Percentiles rank a stretch among this genome's conserved stretches.
phyloP scores from a whole-genome alignment of 169 alveolate species.

The Babesia sp. region DNA sequence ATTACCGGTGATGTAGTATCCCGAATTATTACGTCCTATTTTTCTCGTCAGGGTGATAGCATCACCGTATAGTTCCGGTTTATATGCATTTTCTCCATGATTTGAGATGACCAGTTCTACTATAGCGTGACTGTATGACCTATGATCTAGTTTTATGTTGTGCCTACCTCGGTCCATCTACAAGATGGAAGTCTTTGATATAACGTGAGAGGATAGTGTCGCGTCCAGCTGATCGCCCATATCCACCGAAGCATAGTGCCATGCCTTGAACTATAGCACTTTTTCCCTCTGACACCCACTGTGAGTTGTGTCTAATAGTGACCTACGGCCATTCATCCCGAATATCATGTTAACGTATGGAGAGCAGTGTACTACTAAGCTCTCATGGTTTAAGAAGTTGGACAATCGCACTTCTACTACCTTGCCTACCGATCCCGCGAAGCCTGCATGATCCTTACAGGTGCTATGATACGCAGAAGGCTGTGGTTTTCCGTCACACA shows the following conservation, averaged over 20 bases:
- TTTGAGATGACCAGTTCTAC: constrained; percentile 51
- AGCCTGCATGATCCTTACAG: constrained; percentile 13
- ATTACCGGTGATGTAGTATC: constrained; percentile 37
- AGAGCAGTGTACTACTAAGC: constrained; percentile 70
- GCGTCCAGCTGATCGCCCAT: constrained; percentile 77
- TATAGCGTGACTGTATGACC: constrained; percentile 39
- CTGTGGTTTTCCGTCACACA: not conserved
- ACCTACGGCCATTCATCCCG: constrained; percentile 79
- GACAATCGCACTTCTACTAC: constrained; percentile 66
- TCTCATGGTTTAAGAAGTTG: constrained; percentile 78
- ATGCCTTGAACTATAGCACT: constrained; percentile 81
- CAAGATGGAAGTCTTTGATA: constrained; percentile 78
- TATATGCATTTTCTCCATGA: constrained; percentile 36
- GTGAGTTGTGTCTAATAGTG: too few species aligned
- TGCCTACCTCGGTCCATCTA: constrained; percentile 67
- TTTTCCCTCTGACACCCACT: constrained; percentile 62
- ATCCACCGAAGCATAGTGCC: constrained; percentile 79
- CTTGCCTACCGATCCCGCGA: constrained; percentile 71
- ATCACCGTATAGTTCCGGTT: constrained; percentile 53
- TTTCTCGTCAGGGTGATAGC: constrained; percentile 31
- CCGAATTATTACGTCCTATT: constrained; percentile 9
- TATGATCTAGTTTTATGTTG: constrained; percentile 5
- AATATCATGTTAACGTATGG: constrained; percentile 73
- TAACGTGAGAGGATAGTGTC: constrained; percentile 68
- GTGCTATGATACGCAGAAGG: not conserved